Evolutionary conservation across 208 protist species (phyloP), one percentile per base, ranked within the genome.

Genomic region (Leishmania martiniquensis): DNA sequence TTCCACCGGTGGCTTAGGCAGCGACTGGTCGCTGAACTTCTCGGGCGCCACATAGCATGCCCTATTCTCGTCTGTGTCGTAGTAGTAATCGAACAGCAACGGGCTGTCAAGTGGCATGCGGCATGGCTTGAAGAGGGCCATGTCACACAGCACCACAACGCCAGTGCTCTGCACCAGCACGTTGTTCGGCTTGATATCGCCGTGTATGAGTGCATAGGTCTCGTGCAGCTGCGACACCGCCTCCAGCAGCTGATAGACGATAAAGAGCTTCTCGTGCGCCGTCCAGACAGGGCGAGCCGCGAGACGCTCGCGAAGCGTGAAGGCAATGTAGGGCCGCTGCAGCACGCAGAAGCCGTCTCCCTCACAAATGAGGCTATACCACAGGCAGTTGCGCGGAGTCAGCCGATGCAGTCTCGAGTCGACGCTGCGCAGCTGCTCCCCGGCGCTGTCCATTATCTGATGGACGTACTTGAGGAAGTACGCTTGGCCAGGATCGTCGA

Each of bases 111-210:
- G 72, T 0, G 91, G 89, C 22, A 98, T 59, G 0, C 72, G 63
- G 0, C 84, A 80, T 3, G 95, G 93, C 76, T 98, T 98, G 78
- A 94, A 98, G 17, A 90, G 92, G 7, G 91, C 94, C 51, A 98
- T 78, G 77, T 98, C 96, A 9, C 81, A 89, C 20, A 98, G 62
- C 63, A 93, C 91, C 12, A 98, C 75, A 84, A 91, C 92, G 29
- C 94, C 92, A 44, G 78, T 87, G 51, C 77, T 89, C 66, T 91
- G 81, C 47, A 97, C 72, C 13, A 97, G 72, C 60, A 98, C 87
- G 80, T 98, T 98, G 65, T 90, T 91, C 20, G 91, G 84, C 78
- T 98, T 98, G 51, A 98, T 81, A 72, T 98, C 94, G 17, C 96
- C 94, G 72, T 98, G 96, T 15, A 86, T 85, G 34, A 96, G 70